Base-by-base conservation (phyloP, 2,329 filamentous ascomycete genomes). In the Diplodia intermedia region DNA sequence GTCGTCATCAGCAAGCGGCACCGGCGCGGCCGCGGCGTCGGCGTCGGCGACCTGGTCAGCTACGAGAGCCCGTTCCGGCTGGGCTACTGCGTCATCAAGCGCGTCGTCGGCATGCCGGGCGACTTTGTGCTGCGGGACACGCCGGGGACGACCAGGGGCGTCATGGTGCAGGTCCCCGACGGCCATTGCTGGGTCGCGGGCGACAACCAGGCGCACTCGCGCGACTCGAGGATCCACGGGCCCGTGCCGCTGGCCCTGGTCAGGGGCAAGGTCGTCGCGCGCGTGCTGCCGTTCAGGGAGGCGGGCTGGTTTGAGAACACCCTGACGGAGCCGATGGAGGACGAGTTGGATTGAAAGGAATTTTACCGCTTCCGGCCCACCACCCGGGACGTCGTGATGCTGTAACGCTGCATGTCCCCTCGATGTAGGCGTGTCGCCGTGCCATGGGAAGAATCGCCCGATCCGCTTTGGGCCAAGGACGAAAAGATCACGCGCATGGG, bases 111-210 rank as follows among this genome's bases (percentile, higher is more conserved):
- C 2, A 80, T 84, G 80, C 78, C 78, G 4, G 82, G 91, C 0
- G 91, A 94, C 75, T 93, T 91, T 73, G 90, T 94, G 31, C 78
- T 89, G 65, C 80, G 90, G 33, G 85, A 90, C 69, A 89, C 87
- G 20, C 89, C 89, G 0, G 87, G 76, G 20, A 71, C 61, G 52
- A 69, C 69, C 49, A 76, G 79, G 52, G 72, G 66, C 15, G 7
- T 73, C 61, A 89, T 92, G 86, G 85, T 93, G 20, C 88, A 91
- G 84, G 88, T 99, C 18, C 95, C 95, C 0, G 84, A 91, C 75
- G 95, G 95, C 1, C 95, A 99, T 82, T 96, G 93, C 74, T 98
- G 93, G 88, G 83, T 97, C 7, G 87, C 89, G 2, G 95, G 95
- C 2, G 95, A 99, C 79, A 98, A 98, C 78, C 76, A 97, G 70